A percentile compares a stretch with the other conserved stretches of the same genome.
These are phyloP conservation scores for Pseudozyma hubeiensis DNA, from an alignment of 1,284 basidiomycete species.

Conservation along the genomic window DNA sequence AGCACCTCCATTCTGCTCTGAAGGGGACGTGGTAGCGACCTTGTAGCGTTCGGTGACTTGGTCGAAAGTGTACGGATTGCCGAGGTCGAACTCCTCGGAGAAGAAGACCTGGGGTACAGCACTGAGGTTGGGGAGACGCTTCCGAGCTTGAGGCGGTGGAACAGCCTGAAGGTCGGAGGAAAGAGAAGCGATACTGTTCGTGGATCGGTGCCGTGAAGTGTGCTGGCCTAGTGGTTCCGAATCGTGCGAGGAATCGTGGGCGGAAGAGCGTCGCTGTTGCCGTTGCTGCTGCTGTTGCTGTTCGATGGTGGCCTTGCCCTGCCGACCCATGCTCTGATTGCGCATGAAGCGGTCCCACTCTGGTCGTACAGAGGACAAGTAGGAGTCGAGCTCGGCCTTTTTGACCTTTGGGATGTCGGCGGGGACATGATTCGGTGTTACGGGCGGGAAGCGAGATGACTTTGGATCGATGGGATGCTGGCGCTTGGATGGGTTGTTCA, in stretches of 20 bases:
- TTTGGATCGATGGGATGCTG: conserved; percentile 64
- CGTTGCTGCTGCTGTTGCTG: conserved; percentile 26
- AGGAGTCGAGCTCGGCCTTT: conserved; percentile 55
- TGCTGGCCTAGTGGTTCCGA: conserved; percentile 28
- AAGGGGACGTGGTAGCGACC: conserved; percentile 17
- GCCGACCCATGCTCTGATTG: conserved; percentile 56
- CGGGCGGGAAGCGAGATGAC: conserved; percentile 60
- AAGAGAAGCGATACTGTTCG: conserved; percentile 36
- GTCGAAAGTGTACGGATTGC: conserved; percentile 84
- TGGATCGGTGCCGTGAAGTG: conserved; percentile 22
- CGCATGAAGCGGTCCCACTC: conserved; percentile 66
- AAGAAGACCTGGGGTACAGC: conserved; percentile 83
- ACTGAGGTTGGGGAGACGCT: conserved; percentile 73
- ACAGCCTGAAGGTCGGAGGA: conserved; percentile 43
- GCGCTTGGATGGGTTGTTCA: conserved; percentile 64
- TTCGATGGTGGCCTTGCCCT: conserved; percentile 46
- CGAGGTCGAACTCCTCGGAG: conserved; percentile 83
- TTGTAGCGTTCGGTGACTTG: conserved; percentile 77
- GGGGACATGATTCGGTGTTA: conserved; percentile 53
- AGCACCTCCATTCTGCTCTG: conserved; percentile 16
- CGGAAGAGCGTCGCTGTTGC: conserved; percentile 8
- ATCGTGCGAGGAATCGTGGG: conserved; percentile 20
- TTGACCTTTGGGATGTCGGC: conserved; percentile 59
- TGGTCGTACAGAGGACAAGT: conserved; percentile 54
- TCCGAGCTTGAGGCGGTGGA: conserved; percentile 34